Evolutionary conservation across 1,284 basidiomycete species (phyloP), one percentile per base, ranked within the genome.

Genomic region (Fomes fomentarius): DNA sequence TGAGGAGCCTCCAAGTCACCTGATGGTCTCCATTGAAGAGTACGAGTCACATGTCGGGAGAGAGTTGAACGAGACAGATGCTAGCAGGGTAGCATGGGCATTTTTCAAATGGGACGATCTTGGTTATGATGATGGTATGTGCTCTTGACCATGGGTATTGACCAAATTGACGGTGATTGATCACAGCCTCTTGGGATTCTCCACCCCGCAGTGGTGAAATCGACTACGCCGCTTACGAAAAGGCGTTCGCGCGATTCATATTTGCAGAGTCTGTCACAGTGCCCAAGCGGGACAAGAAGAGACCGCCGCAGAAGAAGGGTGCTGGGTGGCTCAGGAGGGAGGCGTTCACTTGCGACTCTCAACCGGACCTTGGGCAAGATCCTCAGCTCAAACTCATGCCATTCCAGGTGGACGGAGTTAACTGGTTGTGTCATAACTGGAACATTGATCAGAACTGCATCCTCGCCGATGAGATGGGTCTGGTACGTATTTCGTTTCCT

Each of bases 381-480:
- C 64, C 71, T 10, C 71, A 77, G 21, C 71, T 89, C 54, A 85
- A 83, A 60, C 77, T 96, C 44, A 93, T 95, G 91, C 83, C 84
- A 22, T 96, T 95, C 74, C 93, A 94, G 70, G 80, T 96, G 22
- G 88, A 94, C 47, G 96, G 96, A 5, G 86, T 98, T 58, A 96
- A 96, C 59, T 98, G 96, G 94, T 78, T 98, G 26, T 85, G 85
- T 57, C 82, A 87, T 64, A 95, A 96, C 63, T 95, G 94, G 90
- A 93, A 87, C 83, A 87, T 85, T 61, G 79, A 82, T 40, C 93
- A 95, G 60, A 86, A 89, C 34, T 95, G 91, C 63, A 98, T 98
- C 61, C 81, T 98, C n/a, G 95, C 96, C 2, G 96, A 99, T 67
- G 96, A 98, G 73, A 98, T 99, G 96, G 95, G 94, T 49, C 72